Percentiles rank a stretch among this genome's conserved stretches.
Evolutionary conservation across 345 rosid species (phyloP).

Genomic region (Draba incana): DNA sequence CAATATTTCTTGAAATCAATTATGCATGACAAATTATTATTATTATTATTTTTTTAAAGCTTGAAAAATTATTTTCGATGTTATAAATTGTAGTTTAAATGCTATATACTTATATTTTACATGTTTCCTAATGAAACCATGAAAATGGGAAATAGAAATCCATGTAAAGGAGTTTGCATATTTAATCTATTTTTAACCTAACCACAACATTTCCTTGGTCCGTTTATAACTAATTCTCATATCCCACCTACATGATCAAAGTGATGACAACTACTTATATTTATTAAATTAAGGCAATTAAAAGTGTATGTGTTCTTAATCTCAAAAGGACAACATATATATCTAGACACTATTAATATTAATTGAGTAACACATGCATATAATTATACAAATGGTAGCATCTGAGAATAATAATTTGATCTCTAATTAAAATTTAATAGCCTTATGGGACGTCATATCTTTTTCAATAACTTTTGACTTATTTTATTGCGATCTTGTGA

Average conservation of each 20-base stretch:
- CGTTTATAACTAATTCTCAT: constrained; percentile 3
- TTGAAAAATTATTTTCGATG: neutral
- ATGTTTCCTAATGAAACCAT: constrained; percentile 5
- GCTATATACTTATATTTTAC: neutral
- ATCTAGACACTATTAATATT: constrained; percentile 6
- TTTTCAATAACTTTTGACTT: constrained; percentile 40
- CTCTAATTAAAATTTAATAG: neutral
- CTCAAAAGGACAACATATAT: constrained; percentile 1
- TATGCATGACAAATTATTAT: neutral
- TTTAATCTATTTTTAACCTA: constrained; percentile 1
- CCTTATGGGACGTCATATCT: constrained; percentile 22
- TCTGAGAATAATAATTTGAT: constrained; percentile 8
- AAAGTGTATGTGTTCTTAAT: constrained; percentile 4
- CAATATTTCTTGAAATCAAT: neutral
- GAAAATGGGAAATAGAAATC: neutral
- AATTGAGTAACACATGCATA: constrained; percentile 9
- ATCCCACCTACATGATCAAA: neutral
- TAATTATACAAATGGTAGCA: neutral
- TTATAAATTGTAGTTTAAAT: neutral
- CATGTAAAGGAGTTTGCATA: neutral
- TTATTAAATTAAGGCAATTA: neutral
- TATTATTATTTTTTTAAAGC: too few relatives aligned
- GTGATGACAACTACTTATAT: neutral
- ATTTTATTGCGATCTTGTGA: constrained; percentile 35
- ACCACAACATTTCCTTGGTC: neutral